These are phyloP conservation scores for Echeveria elegans DNA, from an alignment of 164 flowering plant genomes.

Conservation along the genomic window DNA sequence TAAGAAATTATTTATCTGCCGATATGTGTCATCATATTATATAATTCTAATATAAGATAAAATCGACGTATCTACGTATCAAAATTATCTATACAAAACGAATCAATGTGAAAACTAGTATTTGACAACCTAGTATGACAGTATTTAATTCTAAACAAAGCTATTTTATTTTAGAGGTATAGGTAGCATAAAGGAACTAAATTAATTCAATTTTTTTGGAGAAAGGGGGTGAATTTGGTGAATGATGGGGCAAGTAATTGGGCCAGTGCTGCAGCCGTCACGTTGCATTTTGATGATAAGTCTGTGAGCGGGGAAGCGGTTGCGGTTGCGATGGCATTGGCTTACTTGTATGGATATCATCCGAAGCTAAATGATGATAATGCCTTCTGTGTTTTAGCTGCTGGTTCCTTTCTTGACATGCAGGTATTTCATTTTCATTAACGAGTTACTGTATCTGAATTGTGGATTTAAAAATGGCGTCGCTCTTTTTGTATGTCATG, in stretches of 20 bases:
- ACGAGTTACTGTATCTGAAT: background rate
- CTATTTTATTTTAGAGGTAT: no score
- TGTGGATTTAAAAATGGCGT: no score
- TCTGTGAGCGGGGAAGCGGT: conserved; percentile 85
- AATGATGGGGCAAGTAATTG: conserved; percentile 69
- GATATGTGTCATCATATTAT: no score
- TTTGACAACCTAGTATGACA: no score
- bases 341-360: conserved; percentile 87
- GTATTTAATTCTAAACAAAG: no score
- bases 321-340: conserved; percentile 80
- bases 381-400: conserved; percentile 97
- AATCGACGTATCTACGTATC: no score
- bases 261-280: conserved; percentile 58
- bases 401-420: conserved; percentile 97
- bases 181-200: no score
- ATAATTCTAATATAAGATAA: no score
- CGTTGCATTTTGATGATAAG: conserved; percentile 78
- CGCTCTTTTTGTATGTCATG: background rate
- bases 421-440: conserved; percentile 40
- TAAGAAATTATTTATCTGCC: no score
- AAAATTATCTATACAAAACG: no score
- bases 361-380: conserved; percentile 85
- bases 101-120: no score
- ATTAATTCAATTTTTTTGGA: background rate
- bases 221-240: background rate